These are phyloP conservation scores for Phylloporus scabripes DNA, from an alignment of 768 basidiomycete species.

Conservation along the genomic window DNA sequence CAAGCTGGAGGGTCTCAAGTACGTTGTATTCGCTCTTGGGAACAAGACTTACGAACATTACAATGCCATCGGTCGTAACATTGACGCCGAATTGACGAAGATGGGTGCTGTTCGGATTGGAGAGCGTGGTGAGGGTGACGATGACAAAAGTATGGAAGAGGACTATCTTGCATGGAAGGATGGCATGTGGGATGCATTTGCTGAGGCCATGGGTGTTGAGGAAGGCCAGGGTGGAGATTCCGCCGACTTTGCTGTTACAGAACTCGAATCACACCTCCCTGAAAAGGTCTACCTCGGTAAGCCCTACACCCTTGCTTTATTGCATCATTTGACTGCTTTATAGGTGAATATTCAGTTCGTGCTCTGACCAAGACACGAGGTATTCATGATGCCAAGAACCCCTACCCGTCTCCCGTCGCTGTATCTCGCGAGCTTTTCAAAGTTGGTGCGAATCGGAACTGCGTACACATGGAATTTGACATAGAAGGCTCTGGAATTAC, in stretches of 20 bases:
- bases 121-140: conserved; percentile 91
- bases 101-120: conserved; percentile 86
- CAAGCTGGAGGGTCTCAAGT: conserved; percentile 79
- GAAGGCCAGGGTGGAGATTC: conserved; percentile 95
- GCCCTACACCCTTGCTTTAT: conserved; percentile 16
- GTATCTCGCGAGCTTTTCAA: conserved; percentile 81
- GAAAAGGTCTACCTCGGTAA: conserved; percentile 93
- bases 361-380: conserved; percentile 91
- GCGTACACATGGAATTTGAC: conserved; percentile 90
- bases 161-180: conserved; percentile 99
- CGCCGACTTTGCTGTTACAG: conserved; percentile 89
- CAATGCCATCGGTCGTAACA: conserved; percentile 78
- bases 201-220: conserved; percentile 79
- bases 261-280: conserved; percentile 63
- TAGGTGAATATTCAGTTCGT: conserved; percentile 92
- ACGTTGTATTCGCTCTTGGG: conserved; percentile 91
- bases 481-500: conserved; percentile 93
- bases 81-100: conserved; percentile 67
- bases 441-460: conserved; percentile 71
- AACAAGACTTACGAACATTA: conserved; percentile 96
- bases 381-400: conserved; percentile 97
- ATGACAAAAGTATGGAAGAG: conserved; percentile 99
- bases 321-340: neutral
- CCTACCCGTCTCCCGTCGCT: conserved; percentile 80
- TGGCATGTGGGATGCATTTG: conserved; percentile 89